Evolutionary conservation across 192 early-diverging fungal species (phyloP), one percentile per base, ranked within the genome.

Genomic region (Backusella westeae): DNA sequence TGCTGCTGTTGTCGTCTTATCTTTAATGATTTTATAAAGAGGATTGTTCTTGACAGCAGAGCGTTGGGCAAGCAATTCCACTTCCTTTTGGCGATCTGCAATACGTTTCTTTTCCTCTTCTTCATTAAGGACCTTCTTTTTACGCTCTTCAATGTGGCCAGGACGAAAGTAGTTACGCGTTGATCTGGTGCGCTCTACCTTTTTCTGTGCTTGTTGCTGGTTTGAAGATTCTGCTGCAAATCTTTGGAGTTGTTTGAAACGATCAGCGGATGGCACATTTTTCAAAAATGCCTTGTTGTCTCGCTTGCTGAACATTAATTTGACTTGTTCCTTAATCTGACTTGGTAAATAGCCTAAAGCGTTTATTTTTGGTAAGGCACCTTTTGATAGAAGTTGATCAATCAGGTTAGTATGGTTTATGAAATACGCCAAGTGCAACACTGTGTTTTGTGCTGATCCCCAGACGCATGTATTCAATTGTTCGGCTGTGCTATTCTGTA

Each of bases 21-120:
- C 41, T 39, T 79, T 73, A 15, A 79, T 42, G 8, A 65, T 74
- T 17, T 66, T 67, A 39, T 75, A 41, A 21, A 79, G 66, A 23
- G 78, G 78, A 69, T 79, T 79, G 34, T 75, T 79, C 39, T 75
- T 74, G 23, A 79, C 78, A 35, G 73, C 73, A 9, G 78, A 79
- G 34, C 69, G 46, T 49, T 79, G 75, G 35, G 73, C 46, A 10
- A 79, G n/a, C 14, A 34, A 26, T 7, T 67, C 78, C 3, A 75
- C 74, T 66, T 79, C 78, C 34, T 77, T 49, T 53, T 77, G 75
- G 12, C 75, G 75, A 34, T 63, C 41, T 9, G 29, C 26, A 14
- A 39, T 46, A 36, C 39, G 34, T 34, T 77, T 71, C 21, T 71
- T 69, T 35, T 63, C 49, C 34, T 77, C 52, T 29, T 77, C 75